Percentiles rank a stretch among this genome's conserved stretches.
phyloP scores from a whole-genome alignment of 495 filamentous ascomycete species.

The Neurospora intermedia region DNA sequence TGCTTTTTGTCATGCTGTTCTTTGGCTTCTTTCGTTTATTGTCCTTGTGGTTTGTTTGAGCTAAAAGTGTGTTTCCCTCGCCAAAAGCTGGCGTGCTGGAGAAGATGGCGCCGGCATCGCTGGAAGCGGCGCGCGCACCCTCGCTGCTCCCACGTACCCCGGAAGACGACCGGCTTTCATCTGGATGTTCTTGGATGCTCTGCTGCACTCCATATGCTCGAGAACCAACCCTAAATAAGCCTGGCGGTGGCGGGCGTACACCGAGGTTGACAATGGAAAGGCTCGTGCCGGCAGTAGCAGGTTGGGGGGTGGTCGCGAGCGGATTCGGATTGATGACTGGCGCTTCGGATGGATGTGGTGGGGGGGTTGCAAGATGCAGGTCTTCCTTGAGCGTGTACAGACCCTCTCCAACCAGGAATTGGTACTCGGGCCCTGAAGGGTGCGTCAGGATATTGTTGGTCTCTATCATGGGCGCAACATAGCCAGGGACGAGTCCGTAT shows the following conservation, averaged over 20 bases:
- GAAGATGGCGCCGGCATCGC: constrained; percentile 24
- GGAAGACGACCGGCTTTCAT: constrained; percentile 49
- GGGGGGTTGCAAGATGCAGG: constrained; percentile 84
- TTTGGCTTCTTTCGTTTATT: constrained; percentile 82
- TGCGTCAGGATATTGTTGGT: constrained; percentile 80
- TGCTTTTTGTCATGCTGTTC: constrained; percentile 95
- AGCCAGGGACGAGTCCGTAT: constrained; percentile 53
- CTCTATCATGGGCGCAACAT: constrained; percentile 65
- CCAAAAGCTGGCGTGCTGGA: constrained; percentile 62
- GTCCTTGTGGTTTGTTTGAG: constrained; percentile 55
- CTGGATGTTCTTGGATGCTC: constrained; percentile 49
- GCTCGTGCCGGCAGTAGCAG: constrained; percentile 78
- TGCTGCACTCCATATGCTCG: constrained; percentile 31
- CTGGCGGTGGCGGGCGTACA: constrained; percentile 45
- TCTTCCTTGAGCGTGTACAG: constrained; percentile 84
- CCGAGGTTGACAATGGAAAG: constrained; percentile 65
- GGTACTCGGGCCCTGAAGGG: constrained; percentile 66
- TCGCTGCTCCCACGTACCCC: constrained; percentile 41
- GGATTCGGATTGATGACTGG: constrained; percentile 80
- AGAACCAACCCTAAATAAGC: constrained; percentile 37
- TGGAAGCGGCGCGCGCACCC: constrained; percentile 33
- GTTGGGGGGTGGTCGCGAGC: constrained; percentile 68
- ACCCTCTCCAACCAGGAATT: constrained; percentile 88
- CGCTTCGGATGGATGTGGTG: constrained; percentile 87
- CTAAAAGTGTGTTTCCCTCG: constrained; percentile 69